Conservation (phyloP, 495 filamentous ascomycete genomes). For the Neurospora sp. region DNA sequence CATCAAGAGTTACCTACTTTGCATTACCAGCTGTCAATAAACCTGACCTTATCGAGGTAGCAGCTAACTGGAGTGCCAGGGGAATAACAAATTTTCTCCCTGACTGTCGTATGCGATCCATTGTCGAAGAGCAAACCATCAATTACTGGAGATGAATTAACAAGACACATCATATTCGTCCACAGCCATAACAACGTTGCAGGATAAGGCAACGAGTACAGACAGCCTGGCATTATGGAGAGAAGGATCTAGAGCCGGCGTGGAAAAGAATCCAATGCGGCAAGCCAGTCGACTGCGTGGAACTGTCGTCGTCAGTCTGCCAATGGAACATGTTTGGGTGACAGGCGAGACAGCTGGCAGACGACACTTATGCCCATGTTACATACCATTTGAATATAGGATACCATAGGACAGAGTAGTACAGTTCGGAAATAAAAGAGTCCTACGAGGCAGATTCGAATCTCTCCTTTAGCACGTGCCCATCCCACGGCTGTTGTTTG, state of each 20-base stretch:
- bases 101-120: background rate
- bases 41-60: no score
- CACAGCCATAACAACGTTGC: background rate
- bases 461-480: background rate
- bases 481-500: background rate
- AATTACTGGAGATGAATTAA: no score
- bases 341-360: background rate
- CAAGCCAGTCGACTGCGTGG: background rate
- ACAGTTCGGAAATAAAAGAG: background rate
- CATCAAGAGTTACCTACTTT: background rate
- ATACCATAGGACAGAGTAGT: background rate
- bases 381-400: background rate
- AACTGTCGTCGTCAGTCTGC: background rate
- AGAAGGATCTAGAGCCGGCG: background rate
- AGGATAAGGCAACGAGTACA: background rate
- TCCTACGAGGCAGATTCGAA: background rate
- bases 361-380: background rate
- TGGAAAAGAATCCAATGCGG: background rate
- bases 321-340: background rate
- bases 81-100: background rate
- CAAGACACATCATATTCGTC: background rate
- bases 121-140: no score
- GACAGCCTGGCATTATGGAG: background rate
- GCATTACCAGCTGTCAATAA: background rate
- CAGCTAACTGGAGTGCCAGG: background rate